These are phyloP conservation scores for Rhizomucor miehei DNA, from an alignment of 371 early-diverging fungal genomes.

Conservation along the genomic window DNA sequence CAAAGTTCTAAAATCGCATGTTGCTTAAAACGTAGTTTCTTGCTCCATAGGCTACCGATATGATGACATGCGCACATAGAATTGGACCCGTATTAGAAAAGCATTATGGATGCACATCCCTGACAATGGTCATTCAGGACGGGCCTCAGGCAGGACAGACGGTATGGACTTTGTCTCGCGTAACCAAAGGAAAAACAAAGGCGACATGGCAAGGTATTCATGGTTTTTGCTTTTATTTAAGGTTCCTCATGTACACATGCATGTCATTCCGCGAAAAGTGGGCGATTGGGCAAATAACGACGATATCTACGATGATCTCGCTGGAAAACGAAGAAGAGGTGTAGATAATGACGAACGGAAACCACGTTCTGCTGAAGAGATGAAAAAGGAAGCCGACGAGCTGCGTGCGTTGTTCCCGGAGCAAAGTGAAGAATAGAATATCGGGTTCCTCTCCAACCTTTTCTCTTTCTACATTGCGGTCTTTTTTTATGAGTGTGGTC, in stretches of 20 bases:
- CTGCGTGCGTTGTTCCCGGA: constrained; percentile 49
- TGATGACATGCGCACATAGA: constrained; percentile 75
- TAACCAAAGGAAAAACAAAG: background rate
- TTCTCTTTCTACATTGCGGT: background rate
- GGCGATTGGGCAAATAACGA: constrained; percentile 90
- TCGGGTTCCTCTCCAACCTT: background rate
- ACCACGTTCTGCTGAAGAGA: constrained; percentile 72
- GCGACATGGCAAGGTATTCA: background rate
- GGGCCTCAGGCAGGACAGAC: constrained; percentile 91
- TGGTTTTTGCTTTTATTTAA: constrained; percentile 4
- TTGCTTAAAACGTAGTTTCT: background rate
- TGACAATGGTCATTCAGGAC: constrained; percentile 82
- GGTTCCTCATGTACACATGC: constrained; percentile 91
- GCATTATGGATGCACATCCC: constrained; percentile 62
- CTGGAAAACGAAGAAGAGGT: constrained; percentile 40
- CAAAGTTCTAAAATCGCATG: background rate
- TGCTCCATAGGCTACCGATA: constrained; percentile 51
- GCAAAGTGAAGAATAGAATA: background rate
- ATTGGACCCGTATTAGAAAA: constrained; percentile 78
- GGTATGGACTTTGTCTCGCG: constrained; percentile 27
- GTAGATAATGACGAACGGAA: constrained; percentile 70
- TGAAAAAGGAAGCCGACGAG: constrained; percentile 71
- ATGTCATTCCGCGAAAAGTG: constrained; percentile 83
- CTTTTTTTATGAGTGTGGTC: background rate
- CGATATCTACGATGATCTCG: constrained; percentile 82